These are phyloP conservation scores for Apiospora sp. DNA, from an alignment of 2,329 filamentous ascomycete species.

Conservation along the genomic window DNA sequence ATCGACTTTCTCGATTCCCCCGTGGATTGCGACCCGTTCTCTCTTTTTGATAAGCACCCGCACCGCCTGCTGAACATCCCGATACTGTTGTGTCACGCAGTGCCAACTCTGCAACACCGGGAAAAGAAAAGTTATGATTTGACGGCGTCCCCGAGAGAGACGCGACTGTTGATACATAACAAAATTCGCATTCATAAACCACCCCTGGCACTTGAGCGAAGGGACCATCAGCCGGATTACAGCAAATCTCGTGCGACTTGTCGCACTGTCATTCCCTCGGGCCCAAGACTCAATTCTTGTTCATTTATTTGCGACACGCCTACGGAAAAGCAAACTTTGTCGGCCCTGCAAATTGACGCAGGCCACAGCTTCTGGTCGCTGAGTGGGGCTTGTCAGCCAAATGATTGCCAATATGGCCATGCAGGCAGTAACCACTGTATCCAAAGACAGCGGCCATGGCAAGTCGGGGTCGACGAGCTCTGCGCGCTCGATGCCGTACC, in stretches of 20 bases:
- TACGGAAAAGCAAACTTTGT: background rate
- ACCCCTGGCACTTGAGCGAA: background rate
- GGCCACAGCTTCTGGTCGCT: background rate
- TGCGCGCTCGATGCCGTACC: conserved; percentile 14
- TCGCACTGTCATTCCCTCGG: background rate
- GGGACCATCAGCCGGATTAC: background rate
- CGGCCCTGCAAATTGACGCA: background rate
- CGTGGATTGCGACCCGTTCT: background rate
- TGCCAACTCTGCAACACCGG: background rate
- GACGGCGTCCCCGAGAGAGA: conserved; percentile 10
- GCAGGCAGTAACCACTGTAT: conserved; percentile 2
- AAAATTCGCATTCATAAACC: background rate
- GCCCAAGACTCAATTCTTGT: background rate
- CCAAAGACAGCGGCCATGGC: conserved; percentile 8
- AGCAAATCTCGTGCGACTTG: background rate
- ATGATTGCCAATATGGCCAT: conserved; percentile 20
- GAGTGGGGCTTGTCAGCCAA: background rate
- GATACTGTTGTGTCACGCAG: background rate
- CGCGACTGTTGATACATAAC: background rate
- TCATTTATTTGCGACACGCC: background rate
- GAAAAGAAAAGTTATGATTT: conserved; percentile 13
- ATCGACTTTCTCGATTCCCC: background rate
- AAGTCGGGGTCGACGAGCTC: conserved; percentile 12
- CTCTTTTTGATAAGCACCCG: background rate
- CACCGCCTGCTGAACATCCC: background rate